A percentile compares a stretch with the other conserved stretches of the same genome.
Evolutionary conservation across 2,329 filamentous ascomycete genomes (phyloP).

Genomic region (Pezicula neosporulosa): DNA sequence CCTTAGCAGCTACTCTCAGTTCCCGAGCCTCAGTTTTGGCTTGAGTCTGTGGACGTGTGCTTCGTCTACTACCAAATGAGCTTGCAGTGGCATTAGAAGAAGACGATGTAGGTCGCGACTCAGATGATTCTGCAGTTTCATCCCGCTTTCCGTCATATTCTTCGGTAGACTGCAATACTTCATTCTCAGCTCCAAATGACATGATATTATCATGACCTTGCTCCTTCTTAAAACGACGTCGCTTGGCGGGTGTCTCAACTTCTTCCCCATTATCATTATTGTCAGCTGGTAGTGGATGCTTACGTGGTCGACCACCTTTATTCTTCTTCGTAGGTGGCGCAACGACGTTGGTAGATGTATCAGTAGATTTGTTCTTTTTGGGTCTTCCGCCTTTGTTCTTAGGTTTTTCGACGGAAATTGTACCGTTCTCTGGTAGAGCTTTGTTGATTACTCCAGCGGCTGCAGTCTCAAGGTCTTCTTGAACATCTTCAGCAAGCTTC

Average conservation of each 20-base stretch:
- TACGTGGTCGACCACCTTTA: neutral
- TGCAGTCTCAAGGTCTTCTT: constrained; percentile 20
- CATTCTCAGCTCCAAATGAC: constrained; percentile 11
- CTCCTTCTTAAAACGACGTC: constrained; percentile 12
- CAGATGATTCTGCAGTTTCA: constrained; percentile 7
- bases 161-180: constrained; percentile 20
- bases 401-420: constrained; percentile 2
- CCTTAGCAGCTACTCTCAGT: neutral
- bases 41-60: constrained; percentile 8
- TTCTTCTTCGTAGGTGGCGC: neutral
- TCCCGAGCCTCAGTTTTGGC: constrained; percentile 6
- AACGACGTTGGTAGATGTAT: neutral
- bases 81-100: constrained; percentile 14
- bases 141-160: constrained; percentile 15
- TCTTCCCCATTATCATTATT: neutral
- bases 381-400: constrained; percentile 8
- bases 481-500: constrained; percentile 16
- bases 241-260: neutral
- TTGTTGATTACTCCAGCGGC: constrained; percentile 14
- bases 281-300: neutral
- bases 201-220: constrained; percentile 3
- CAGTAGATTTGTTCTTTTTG: constrained; percentile 6
- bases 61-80: constrained; percentile 11
- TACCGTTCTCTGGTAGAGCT: constrained; percentile 13
- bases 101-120: constrained; percentile 15